Evolutionary conservation across 169 alveolate species (phyloP), one percentile per base, ranked within the genome.

Genomic region (Plasmodium gonderi): DNA sequence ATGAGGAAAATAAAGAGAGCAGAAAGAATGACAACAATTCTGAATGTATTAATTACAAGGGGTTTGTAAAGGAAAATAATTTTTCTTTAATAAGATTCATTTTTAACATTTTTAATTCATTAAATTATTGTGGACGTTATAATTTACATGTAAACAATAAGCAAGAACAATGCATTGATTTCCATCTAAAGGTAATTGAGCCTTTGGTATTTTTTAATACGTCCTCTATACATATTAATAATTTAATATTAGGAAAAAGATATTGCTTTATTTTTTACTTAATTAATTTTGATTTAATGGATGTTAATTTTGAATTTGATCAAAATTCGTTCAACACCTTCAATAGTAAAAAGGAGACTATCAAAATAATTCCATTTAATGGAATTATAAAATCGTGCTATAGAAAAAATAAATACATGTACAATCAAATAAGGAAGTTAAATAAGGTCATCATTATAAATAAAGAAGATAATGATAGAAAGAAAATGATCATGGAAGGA

Each of bases 241-340:
- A 85, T 85, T 85, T 85, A 85, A 54, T 85, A 85, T 20, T 85
- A 20, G 92, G 79, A 75, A 85, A 75, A 85, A 54, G 85, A 2
- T 85, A 85, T 78, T 85, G 92, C 79, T 85, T 85, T 31, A 40
- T 85, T 38, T 85, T 85, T 85, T 85, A 85, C 68, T 12, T 85
- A 54, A 85, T 85, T 44, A 85, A 85, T 60, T 85, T 85, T 42
- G 92, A 85, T 78, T 78, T 85, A 38, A 75, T 85, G 51, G 87
- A 85, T 17, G 36, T 85, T 20, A n/a, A 85, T 60, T 85, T 85
- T 75, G 92, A 85, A 67, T 85, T 85, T 85, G 92, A 85, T 67
- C 64, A 85, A 33, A 85, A 85, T 64, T 85, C 92, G 8, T 85
- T 67, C 47, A 85, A 51, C 33, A 67, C 92, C 23, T 85, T 74